phyloP scores from a whole-genome alignment of 2,329 filamentous ascomycete genomes.

The Cladosporium cucumerinum region DNA sequence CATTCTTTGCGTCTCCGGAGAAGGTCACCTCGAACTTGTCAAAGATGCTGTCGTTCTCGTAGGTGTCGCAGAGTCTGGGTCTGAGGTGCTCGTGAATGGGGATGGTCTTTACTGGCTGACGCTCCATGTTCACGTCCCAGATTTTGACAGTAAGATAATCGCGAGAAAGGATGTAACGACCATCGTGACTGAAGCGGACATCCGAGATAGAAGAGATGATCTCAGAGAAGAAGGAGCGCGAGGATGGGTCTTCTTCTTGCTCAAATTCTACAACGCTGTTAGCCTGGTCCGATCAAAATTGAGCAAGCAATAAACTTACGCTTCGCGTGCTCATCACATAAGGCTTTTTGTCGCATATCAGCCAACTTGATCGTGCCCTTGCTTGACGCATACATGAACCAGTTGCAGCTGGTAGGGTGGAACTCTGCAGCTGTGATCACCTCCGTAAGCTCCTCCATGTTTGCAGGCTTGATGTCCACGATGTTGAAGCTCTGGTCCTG shows the following conservation, averaged over 20 bases:
- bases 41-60: slow-evolving; percentile 99
- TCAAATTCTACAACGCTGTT: slow-evolving; percentile 71
- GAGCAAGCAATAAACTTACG: slow-evolving; percentile 55
- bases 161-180: slow-evolving; percentile 92
- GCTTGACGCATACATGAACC: slow-evolving; percentile 99
- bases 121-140: slow-evolving; percentile 99
- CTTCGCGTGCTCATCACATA: slow-evolving; percentile 95
- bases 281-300: slow-evolving; percentile 9
- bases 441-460: slow-evolving; percentile 99
- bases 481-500: slow-evolving; percentile 99
- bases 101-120: slow-evolving; percentile 95
- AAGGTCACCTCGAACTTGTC: slow-evolving; percentile 99
- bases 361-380: slow-evolving; percentile 99
- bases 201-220: slow-evolving; percentile 99
- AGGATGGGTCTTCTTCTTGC: slow-evolving; percentile 94
- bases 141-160: slow-evolving; percentile 99
- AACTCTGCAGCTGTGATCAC: slow-evolving; percentile 98
- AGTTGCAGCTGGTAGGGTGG: slow-evolving; percentile 95
- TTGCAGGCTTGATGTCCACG: slow-evolving; percentile 98
- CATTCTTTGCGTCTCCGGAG: slow-evolving; percentile 95
- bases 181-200: slow-evolving; percentile 94
- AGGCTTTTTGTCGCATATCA: slow-evolving; percentile 94
- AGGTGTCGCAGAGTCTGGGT: slow-evolving; percentile 92
- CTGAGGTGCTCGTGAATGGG: slow-evolving; percentile 96
- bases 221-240: slow-evolving; percentile 98